phyloP scores from a whole-genome alignment of 2,329 filamentous ascomycete genomes.

The Aspergillus awamori region DNA sequence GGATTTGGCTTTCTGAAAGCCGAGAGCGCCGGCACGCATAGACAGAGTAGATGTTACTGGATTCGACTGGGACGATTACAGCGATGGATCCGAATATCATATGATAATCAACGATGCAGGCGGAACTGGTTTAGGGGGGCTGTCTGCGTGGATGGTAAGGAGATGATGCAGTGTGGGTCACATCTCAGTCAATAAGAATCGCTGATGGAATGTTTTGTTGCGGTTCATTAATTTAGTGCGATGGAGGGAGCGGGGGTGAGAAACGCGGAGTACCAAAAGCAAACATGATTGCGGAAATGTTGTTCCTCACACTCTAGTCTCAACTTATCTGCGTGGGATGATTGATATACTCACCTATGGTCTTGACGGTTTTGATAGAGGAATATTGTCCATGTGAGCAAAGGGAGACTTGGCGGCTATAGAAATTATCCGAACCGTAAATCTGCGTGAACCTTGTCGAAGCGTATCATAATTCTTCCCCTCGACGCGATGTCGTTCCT shows the following conservation, averaged over 20 bases:
- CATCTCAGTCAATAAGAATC: not conserved
- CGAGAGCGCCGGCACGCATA: not conserved
- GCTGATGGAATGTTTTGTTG: not conserved
- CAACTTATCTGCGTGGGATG: not conserved
- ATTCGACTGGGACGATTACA: not conserved
- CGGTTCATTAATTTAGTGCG: not conserved
- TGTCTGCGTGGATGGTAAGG: not conserved
- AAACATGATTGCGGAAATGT: not conserved
- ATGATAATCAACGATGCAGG: not conserved
- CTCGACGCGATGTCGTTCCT: not conserved
- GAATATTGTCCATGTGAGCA: not conserved
- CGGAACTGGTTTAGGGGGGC: not conserved
- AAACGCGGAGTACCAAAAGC: not conserved
- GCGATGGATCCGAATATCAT: not conserved
- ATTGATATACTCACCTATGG: not conserved
- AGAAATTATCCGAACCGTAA: too few relatives aligned
- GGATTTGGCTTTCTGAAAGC: not conserved
- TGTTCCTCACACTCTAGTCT: not conserved
- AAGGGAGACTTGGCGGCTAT: too few relatives aligned
- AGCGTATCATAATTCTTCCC: not conserved
- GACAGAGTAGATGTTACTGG: not conserved
- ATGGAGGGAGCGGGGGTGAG: not conserved
- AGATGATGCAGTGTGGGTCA: conserved; percentile 1
- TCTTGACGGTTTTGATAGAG: not conserved
- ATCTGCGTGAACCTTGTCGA: not conserved